These are phyloP conservation scores for Talaromyces sp. DNA, from an alignment of 2,329 filamentous ascomycete species.

Conservation along the genomic window DNA sequence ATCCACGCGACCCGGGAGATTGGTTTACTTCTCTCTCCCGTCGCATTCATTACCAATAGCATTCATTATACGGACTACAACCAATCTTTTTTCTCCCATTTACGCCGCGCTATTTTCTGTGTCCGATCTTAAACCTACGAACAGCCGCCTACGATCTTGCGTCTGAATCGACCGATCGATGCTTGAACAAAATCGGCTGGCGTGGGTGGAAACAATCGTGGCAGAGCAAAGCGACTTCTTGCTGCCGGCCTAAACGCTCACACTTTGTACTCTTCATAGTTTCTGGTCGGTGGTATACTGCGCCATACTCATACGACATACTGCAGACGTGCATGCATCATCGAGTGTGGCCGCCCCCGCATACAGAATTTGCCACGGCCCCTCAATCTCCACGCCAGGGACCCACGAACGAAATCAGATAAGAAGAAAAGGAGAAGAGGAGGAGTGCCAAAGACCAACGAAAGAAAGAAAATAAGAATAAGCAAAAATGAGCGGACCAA, in stretches of 20 bases:
- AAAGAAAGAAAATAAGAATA: not conserved
- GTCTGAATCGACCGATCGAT: not conserved
- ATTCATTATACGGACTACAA: not conserved
- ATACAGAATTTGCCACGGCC: not conserved
- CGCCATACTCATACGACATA: not conserved
- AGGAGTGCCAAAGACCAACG: not conserved
- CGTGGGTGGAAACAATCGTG: not conserved
- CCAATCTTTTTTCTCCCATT: not conserved
- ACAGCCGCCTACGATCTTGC: not conserved
- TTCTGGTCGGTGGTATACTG: too few relatives aligned
- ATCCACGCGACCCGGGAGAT: too few relatives aligned
- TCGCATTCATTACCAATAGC: too few relatives aligned
- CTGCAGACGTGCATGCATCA: not conserved
- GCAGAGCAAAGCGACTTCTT: not conserved
- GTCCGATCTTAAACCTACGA: not conserved
- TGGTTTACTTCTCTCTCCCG: too few relatives aligned
- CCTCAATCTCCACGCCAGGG: not conserved
- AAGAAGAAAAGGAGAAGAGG: not conserved
- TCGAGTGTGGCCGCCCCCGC: not conserved
- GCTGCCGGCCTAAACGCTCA: too few relatives aligned
- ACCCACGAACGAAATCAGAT: not conserved
- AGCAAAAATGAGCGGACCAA: slow-evolving; percentile 5
- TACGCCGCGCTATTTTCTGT: too few relatives aligned
- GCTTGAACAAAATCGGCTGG: not conserved
- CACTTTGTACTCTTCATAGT: too few relatives aligned